Evolutionary conservation across 2,329 filamentous ascomycete genomes (phyloP).

Genomic region (Cladosporium halotolerans): DNA sequence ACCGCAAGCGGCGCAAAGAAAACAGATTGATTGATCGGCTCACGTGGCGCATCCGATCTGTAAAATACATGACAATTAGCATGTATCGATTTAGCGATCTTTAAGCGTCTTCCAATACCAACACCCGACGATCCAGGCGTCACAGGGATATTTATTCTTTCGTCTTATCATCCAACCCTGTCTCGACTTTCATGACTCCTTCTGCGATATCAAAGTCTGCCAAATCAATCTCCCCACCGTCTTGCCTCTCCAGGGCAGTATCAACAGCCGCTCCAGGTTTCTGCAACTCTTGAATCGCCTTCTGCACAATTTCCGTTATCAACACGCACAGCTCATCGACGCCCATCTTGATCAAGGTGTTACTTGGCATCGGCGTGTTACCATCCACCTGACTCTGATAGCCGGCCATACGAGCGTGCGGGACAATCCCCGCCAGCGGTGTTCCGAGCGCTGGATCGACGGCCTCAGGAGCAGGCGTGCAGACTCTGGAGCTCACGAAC

Average conservation of each 20-base stretch:
- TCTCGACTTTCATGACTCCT: no score
- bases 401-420: not conserved
- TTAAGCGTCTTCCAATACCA: no score
- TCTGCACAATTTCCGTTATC: conserved; percentile 1
- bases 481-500: conserved; percentile 17
- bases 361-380: not conserved
- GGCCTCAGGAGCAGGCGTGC: conserved; percentile 17
- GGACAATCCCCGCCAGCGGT: not conserved
- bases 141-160: no score
- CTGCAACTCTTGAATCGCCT: not conserved
- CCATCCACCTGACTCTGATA: not conserved
- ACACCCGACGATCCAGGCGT: no score
- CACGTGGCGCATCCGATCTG: no score
- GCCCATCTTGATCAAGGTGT: conserved; percentile 3
- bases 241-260: no score
- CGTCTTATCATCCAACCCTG: no score
- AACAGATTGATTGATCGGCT: not conserved
- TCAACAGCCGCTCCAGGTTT: no score
- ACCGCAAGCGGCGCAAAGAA: not conserved
- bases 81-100: no score
- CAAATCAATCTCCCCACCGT: no score
- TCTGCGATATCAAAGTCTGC: no score
- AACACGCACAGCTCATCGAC: conserved; percentile 3
- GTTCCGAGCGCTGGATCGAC: conserved; percentile 7
- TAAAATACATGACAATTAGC: no score